A percentile compares a stretch with the other conserved stretches of the same genome.
Conservation (phyloP, 768 basidiomycete genomes). For the Tulasnella sp. region DNA sequence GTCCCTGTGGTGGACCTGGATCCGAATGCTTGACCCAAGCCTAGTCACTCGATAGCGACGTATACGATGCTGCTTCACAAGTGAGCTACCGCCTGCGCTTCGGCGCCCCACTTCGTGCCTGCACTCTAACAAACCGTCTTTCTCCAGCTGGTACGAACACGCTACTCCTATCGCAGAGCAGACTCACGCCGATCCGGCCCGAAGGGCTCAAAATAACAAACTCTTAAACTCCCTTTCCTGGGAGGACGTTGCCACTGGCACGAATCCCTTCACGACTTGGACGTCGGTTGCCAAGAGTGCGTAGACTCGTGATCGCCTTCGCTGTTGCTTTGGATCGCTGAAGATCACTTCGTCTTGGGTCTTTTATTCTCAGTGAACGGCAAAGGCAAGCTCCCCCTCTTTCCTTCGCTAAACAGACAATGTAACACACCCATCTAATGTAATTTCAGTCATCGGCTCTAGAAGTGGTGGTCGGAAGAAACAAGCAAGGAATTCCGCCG, state of each 20-base stretch:
- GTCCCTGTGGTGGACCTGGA: neutral
- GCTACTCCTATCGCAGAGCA: neutral
- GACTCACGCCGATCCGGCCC: neutral
- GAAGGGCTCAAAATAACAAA: neutral
- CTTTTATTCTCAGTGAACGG: neutral
- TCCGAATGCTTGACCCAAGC: neutral
- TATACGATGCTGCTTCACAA: neutral
- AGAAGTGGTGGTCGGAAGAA: neutral
- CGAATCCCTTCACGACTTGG: neutral
- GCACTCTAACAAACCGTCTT: neutral
- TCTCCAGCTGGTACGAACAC: neutral
- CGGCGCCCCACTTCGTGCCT: neutral
- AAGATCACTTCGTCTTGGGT: neutral
- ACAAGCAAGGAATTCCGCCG: neutral
- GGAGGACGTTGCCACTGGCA: neutral
- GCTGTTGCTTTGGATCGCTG: neutral
- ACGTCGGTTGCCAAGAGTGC: neutral
- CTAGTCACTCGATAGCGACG: neutral
- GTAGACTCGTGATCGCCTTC: neutral
- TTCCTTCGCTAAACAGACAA: neutral
- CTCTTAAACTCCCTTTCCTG: neutral
- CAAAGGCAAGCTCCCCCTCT: neutral
- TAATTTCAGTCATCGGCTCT: neutral
- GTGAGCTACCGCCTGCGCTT: neutral
- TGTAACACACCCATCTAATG: neutral